Base-by-base conservation (phyloP, 2,329 filamentous ascomycete genomes). In the Trichoderma aggressivum region DNA sequence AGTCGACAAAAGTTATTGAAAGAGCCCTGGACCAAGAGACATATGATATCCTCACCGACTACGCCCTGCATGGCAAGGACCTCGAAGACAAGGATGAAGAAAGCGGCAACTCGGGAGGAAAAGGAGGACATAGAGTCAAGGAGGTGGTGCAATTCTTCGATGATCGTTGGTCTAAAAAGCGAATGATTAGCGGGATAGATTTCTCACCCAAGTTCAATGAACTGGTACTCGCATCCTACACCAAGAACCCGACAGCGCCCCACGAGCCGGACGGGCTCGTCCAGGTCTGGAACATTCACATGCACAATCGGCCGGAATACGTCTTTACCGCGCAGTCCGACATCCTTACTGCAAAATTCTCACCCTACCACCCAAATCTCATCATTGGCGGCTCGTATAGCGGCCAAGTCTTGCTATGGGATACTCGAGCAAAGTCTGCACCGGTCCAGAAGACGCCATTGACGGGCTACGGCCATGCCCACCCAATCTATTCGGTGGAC, bases 121-220 rank as follows among this genome's bases (percentile, higher is more conserved):
- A 91, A 74, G 91, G 91, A 64, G 89, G 91, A 53, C 86, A 92
- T 75, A 88, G 92, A 74, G 89, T 97, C 76, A 95, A 93, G 80
- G 94, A 99, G 81, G 86, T 97, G 62, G 91, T 92, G 43, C 95
- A 98, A 77, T 98, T 98, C 81, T 97, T 93, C 82, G 94, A 98
- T 78, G 92, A 97, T 73, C 89, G 94, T 79, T 98, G 95, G 92
- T 97, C 94, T 78, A 97, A 97, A 85, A 97, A 98, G 84, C 91
- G 94, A 74, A 98, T 98, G 92, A 92, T 99, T 79, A 98, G 93
- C 79, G 92, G 94, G 77, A 90, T 99, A 76, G 93, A 95, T 82
- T 99, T 98, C 82, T 98, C 95, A 58, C 92, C 94, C 68, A 97
- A 97, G 85, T 97, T 96, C 78, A 93, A 93, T 30, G 96, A 99